Evolutionary conservation across 345 rosid species (phyloP).

Genomic region (Boechera divaricarpa): DNA sequence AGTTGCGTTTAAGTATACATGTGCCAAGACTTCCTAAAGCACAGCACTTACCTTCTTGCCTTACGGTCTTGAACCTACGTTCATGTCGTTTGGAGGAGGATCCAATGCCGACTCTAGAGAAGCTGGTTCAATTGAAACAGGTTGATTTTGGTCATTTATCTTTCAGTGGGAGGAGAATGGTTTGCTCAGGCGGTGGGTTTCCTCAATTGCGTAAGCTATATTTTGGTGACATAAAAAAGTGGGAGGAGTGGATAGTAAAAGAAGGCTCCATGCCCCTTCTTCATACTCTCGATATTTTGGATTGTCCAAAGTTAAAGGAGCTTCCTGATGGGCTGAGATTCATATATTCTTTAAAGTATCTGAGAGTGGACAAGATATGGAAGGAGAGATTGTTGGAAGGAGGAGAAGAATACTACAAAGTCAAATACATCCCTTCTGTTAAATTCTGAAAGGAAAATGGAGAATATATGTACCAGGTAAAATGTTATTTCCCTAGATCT

Average conservation of each 20-base stretch:
- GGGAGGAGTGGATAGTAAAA: constrained; percentile 34
- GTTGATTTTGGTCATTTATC: constrained; percentile 10
- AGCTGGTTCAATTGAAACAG: constrained; percentile 38
- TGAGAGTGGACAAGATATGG: too few species aligned
- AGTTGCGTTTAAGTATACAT: background rate
- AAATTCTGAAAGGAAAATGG: too few species aligned
- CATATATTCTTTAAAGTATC: too few species aligned
- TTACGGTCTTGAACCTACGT: constrained; percentile 28
- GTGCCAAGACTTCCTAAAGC: constrained; percentile 30
- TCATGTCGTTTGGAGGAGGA: constrained; percentile 39
- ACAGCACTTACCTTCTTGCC: constrained; percentile 38
- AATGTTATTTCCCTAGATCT: too few species aligned
- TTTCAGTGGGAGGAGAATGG: constrained; percentile 40
- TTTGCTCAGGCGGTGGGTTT: constrained; percentile 6
- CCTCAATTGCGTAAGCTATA: background rate
- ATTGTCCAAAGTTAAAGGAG: constrained; percentile 34
- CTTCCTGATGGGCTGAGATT: too few species aligned
- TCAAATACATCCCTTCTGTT: too few species aligned
- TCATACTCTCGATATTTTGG: constrained; percentile 34
- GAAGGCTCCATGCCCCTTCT: constrained; percentile 44
- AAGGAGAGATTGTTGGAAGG: too few species aligned
- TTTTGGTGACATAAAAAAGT: background rate
- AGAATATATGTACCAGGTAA: too few species aligned
- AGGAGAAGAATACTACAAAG: too few species aligned
- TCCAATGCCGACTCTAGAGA: constrained; percentile 54